phyloP scores from a whole-genome alignment of 169 alveolate species.

The Plasmodium fragile region DNA sequence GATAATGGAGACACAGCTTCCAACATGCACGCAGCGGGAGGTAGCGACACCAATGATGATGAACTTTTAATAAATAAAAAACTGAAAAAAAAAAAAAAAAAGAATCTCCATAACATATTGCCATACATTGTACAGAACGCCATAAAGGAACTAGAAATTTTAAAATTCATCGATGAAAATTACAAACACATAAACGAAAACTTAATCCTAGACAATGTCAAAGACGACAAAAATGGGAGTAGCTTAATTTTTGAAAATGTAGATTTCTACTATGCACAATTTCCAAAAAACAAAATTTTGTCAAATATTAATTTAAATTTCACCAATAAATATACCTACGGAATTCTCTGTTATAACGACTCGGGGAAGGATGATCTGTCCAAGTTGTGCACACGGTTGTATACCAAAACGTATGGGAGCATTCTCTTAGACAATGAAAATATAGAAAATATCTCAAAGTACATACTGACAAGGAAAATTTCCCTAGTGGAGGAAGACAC shows the following conservation, averaged over 20 bases:
- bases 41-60: background rate
- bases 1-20: background rate
- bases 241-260: conserved; percentile 58
- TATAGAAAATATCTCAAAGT: conserved; percentile 53
- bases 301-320: conserved; percentile 60
- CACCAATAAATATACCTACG: conserved; percentile 38
- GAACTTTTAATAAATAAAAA: conserved; percentile 21
- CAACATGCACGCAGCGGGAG: background rate
- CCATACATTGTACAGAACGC: conserved; percentile 59
- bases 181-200: conserved; percentile 63
- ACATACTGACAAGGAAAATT: conserved; percentile 64
- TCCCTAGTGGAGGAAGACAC: conserved; percentile 63
- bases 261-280: conserved; percentile 63
- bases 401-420: conserved; percentile 46
- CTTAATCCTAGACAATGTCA: conserved; percentile 50
- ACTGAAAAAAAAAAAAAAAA: conserved; percentile 24
- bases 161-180: conserved; percentile 62
- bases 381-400: conserved; percentile 39
- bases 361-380: conserved; percentile 40
- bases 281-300: conserved; percentile 67
- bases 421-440: conserved; percentile 59
- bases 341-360: conserved; percentile 56
- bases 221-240: conserved; percentile 60
- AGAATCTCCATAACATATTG: conserved; percentile 9
- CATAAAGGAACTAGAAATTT: conserved; percentile 60